These are phyloP conservation scores for Saturnispora ahearnii DNA, from an alignment of 805 yeast genomes.

Conservation along the genomic window DNA sequence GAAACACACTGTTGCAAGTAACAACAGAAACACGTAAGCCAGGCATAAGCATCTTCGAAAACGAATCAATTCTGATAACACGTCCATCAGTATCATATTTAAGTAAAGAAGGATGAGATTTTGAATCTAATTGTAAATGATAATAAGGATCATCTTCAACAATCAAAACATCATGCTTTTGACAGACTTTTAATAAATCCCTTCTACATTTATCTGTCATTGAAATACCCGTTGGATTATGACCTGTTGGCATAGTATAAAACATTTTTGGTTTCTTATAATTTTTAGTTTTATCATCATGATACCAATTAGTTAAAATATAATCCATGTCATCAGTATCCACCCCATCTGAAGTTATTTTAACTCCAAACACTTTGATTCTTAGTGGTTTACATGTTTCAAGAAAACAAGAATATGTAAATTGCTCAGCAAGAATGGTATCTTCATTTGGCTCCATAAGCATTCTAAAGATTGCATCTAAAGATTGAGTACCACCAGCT, in stretches of 20 bases:
- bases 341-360: slow-evolving; percentile 73
- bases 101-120: slow-evolving; percentile 50
- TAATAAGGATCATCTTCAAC: slow-evolving; percentile 86
- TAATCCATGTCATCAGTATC: slow-evolving; percentile 59
- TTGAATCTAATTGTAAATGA: slow-evolving; percentile 50
- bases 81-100: slow-evolving; percentile 70
- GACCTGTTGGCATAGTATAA: slow-evolving; percentile 74
- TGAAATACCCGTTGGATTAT: slow-evolving; percentile 76
- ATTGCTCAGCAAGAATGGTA: slow-evolving; percentile 72
- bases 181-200: slow-evolving; percentile 50
- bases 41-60: slow-evolving; percentile 73
- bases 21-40: slow-evolving; percentile 71
- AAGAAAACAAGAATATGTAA: slow-evolving; percentile 74
- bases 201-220: slow-evolving; percentile 49
- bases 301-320: slow-evolving; percentile 61
- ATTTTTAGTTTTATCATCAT: slow-evolving; percentile 30
- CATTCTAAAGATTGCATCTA: slow-evolving; percentile 77
- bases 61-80: slow-evolving; percentile 68
- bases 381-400: slow-evolving; percentile 76
- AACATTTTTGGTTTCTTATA: slow-evolving; percentile 44
- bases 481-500: slow-evolving; percentile 83
- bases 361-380: slow-evolving; percentile 57
- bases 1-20: slow-evolving; percentile 49
- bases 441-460: slow-evolving; percentile 67
- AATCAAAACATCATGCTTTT: slow-evolving; percentile 59